phyloP scores from a whole-genome alignment of 495 filamentous ascomycete species.

The Tuber microsphaerosporum region DNA sequence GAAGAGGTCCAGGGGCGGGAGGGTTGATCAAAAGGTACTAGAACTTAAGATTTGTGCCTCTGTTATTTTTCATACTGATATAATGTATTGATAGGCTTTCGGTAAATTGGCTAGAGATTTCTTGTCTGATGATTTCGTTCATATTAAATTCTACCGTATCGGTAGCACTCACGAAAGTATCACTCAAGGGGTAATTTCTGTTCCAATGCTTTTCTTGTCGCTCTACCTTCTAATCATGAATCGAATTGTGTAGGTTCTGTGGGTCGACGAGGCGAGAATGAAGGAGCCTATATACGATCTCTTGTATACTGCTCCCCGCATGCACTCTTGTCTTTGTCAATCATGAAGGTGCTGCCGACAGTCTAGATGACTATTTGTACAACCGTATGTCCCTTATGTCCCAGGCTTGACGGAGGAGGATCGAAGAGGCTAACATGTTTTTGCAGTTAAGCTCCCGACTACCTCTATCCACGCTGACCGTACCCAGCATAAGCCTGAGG shows the following conservation, averaged over 20 bases:
- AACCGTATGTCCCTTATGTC: slow-evolving; percentile 46
- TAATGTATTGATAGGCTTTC: slow-evolving; percentile 48
- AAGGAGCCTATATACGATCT: slow-evolving; percentile 64
- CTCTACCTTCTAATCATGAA: neutral
- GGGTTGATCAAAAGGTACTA: slow-evolving; percentile 15
- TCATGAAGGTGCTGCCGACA: slow-evolving; percentile 63
- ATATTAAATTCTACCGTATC: slow-evolving; percentile 74
- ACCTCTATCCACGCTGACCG: slow-evolving; percentile 83
- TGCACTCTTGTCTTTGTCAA: slow-evolving; percentile 94
- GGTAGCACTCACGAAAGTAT: slow-evolving; percentile 75
- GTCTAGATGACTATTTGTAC: slow-evolving; percentile 79
- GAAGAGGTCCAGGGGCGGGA: too few relatives aligned
- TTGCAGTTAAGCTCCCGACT: slow-evolving; percentile 55
- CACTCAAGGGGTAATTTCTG: slow-evolving; percentile 50
- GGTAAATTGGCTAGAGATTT: slow-evolving; percentile 68
- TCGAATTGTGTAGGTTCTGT: slow-evolving; percentile 49
- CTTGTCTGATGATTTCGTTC: slow-evolving; percentile 63
- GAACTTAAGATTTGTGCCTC: neutral
- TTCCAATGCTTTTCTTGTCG: slow-evolving; percentile 35
- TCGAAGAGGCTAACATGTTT: slow-evolving; percentile 1
- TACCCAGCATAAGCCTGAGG: slow-evolving; percentile 87
- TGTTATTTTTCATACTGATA: neutral
- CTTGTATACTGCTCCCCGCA: slow-evolving; percentile 56
- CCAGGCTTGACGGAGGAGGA: neutral
- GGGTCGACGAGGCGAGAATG: slow-evolving; percentile 57